These are phyloP conservation scores for Salix exigua DNA, from an alignment of 345 rosid species.

Conservation along the genomic window DNA sequence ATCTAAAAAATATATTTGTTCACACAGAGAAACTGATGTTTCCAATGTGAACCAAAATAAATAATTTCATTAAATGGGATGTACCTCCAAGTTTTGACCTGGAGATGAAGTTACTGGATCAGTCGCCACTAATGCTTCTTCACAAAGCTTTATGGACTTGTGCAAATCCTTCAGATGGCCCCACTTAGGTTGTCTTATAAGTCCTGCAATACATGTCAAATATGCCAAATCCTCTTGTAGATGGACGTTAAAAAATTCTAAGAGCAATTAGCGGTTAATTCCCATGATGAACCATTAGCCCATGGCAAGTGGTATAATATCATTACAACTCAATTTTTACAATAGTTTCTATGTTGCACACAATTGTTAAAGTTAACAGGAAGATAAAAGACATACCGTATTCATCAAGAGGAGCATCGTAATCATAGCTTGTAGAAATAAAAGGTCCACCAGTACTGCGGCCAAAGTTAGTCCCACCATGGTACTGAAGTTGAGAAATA, in stretches of 20 bases:
- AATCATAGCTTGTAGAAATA: conserved; percentile 87
- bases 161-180: conserved; percentile 90
- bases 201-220: conserved; percentile 45
- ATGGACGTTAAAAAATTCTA: background rate
- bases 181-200: conserved; percentile 87
- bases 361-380: background rate
- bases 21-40: too few relatives aligned
- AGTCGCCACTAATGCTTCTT: conserved; percentile 60
- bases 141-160: conserved; percentile 87
- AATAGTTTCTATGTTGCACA: background rate
- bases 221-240: background rate
- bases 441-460: conserved; percentile 85
- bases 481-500: conserved; percentile 52
- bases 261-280: background rate
- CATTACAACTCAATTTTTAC: background rate
- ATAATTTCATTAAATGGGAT: background rate
- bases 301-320: background rate
- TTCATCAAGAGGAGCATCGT: conserved; percentile 96
- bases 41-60: background rate
- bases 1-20: background rate
- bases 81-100: conserved; percentile 81
- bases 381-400: conserved; percentile 49
- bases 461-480: conserved; percentile 94
- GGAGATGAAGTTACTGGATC: conserved; percentile 66
- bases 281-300: too few relatives aligned